phyloP scores from a whole-genome alignment of 75 land plant species.

The Sequoiadendron giganteum region DNA sequence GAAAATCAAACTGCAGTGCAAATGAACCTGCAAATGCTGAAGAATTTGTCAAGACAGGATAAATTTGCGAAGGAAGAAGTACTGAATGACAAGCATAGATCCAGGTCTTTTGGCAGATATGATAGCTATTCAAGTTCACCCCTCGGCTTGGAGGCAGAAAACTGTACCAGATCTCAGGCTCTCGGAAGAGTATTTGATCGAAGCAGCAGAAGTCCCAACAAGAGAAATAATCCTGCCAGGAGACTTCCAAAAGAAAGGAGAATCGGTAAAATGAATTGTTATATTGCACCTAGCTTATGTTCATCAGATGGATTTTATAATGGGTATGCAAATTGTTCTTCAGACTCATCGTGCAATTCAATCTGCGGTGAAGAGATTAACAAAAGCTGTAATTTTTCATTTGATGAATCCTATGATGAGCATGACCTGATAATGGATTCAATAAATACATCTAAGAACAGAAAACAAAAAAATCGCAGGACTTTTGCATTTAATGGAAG shows the following conservation, averaged over 20 bases:
- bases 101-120: background rate
- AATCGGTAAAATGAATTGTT: background rate
- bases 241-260: background rate
- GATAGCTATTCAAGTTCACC: background rate
- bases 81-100: background rate
- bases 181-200: background rate
- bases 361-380: background rate
- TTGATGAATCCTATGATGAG: background rate
- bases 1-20: background rate
- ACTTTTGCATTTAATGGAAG: background rate
- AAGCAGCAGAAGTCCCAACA: background rate
- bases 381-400: background rate
- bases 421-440: background rate
- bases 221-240: background rate
- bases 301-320: background rate
- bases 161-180: background rate
- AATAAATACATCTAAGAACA: background rate
- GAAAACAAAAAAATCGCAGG: background rate
- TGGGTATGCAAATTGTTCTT: background rate
- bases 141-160: background rate
- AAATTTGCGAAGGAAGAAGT: background rate
- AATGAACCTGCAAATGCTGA: background rate
- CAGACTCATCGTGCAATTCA: background rate
- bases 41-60: background rate
- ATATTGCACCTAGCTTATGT: background rate